Evolutionary conservation across 2,329 filamentous ascomycete genomes (phyloP), one percentile per base, ranked within the genome.

Genomic region (Ceratocystis lukuohia): DNA sequence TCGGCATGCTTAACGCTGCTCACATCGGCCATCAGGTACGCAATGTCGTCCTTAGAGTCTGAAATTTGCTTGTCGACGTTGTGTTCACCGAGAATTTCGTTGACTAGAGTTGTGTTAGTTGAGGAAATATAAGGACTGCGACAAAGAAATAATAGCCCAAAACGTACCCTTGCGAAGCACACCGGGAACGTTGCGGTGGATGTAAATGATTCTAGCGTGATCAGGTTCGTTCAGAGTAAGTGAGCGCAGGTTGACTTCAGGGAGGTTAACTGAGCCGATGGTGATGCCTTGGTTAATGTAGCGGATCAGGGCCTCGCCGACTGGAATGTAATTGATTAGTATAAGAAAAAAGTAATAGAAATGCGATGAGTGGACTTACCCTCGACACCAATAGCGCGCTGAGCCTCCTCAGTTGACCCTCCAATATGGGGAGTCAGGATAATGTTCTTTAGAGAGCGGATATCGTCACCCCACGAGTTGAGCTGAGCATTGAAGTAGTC

Each of bases 41-140:
- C 94, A 70, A 94, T 83, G 74, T 97, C 93, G 71, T 91, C 93
- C 79, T 88, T 88, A 77, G 89, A 96, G 76, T 97, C 94, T 63
- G 90, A 94, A 80, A 95, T 97, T 78, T 99, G 94, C 82, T 97
- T 97, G 79, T 96, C 93, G 71, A 99, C 92, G 76, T 99, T 99
- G 80, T 99, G 92, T 73, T 95, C 87, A 56, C 88, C 89, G 61
- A 99, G 82, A 69, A 97, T 91, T 73, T 94, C 89, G 80, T 99
- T 99, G 70, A 99, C 94, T 87, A 69, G 10, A 41, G 41, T 28
- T 10, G 15, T 17, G 12, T 28, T 56, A 20, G 20, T 28, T 28
- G 50, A 17, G 15, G 8, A 56, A 30, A 22, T 6, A 28, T 28
- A 28, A 56, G 50, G 8, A 17, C 46, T 12, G 4, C 17, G 22